Evolutionary conservation across 768 basidiomycete genomes (phyloP).

Genomic region (Bullera alba): DNA sequence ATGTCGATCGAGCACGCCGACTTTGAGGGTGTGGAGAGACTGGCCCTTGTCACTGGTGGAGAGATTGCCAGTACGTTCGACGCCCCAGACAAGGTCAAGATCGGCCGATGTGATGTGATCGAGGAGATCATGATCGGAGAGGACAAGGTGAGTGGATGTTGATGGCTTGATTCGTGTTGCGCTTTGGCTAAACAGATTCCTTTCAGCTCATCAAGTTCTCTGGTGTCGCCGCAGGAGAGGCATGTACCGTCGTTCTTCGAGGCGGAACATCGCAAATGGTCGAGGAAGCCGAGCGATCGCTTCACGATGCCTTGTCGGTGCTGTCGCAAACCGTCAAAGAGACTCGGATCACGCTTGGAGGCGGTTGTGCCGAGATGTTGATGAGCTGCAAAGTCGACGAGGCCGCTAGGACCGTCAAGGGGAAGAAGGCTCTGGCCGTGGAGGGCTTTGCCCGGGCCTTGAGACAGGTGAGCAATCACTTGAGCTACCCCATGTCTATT

Average conservation of each 20-base stretch:
- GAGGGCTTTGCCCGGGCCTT: slow-evolving; percentile 86
- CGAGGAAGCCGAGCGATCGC: slow-evolving; percentile 93
- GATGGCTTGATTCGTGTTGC: background rate
- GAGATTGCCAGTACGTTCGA: slow-evolving; percentile 97
- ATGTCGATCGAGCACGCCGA: slow-evolving; percentile 97
- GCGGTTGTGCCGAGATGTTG: slow-evolving; percentile 96
- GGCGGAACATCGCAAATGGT: slow-evolving; percentile 99
- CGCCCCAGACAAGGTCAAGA: slow-evolving; percentile 79
- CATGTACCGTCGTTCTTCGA: slow-evolving; percentile 94
- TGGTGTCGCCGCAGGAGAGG: slow-evolving; percentile 93
- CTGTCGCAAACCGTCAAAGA: slow-evolving; percentile 97
- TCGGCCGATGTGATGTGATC: slow-evolving; percentile 87
- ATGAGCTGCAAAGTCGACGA: slow-evolving; percentile 95
- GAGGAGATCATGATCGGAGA: slow-evolving; percentile 99
- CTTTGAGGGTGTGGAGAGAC: slow-evolving; percentile 93
- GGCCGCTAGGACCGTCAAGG: slow-evolving; percentile 70
- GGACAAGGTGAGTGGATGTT: slow-evolving; percentile 65
- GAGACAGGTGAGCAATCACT: slow-evolving; percentile 51
- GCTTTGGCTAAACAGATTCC: background rate
- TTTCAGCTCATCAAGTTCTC: slow-evolving; percentile 95
- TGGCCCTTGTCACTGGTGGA: slow-evolving; percentile 93
- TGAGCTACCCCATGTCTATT: background rate
- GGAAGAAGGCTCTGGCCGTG: slow-evolving; percentile 91
- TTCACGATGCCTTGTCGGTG: slow-evolving; percentile 95
- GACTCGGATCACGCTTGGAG: slow-evolving; percentile 86